Evolutionary conservation across 371 early-diverging fungal species (phyloP).

Genomic region (Mycotypha africana): DNA sequence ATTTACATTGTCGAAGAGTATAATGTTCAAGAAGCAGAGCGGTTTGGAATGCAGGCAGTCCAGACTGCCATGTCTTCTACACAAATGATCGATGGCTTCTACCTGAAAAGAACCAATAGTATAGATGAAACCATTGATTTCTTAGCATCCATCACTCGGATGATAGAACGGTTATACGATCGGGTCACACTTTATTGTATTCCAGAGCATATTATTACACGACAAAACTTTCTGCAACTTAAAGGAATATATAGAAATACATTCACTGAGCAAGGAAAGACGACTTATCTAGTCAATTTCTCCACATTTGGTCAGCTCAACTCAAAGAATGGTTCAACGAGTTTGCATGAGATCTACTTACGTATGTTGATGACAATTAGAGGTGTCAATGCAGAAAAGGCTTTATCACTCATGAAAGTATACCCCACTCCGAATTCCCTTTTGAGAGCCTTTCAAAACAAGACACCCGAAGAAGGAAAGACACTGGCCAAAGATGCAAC

Average conservation of each 20-base stretch:
- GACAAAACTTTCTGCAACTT: constrained; percentile 44
- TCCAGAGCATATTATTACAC: constrained; percentile 50
- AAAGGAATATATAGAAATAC: constrained; percentile 22
- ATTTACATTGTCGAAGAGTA: constrained; percentile 86
- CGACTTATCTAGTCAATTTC: constrained; percentile 49
- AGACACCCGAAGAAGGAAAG: constrained; percentile 21
- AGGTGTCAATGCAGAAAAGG: constrained; percentile 83
- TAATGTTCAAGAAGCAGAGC: constrained; percentile 36
- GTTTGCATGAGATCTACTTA: constrained; percentile 67
- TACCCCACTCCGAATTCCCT: constrained; percentile 67
- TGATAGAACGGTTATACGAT: constrained; percentile 43
- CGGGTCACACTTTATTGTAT: constrained; percentile 48
- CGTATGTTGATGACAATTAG: constrained; percentile 78
- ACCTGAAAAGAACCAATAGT: constrained; percentile 63
- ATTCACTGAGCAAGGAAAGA: neutral
- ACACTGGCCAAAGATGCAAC: constrained; percentile 32
- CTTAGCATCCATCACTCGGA: constrained; percentile 54
- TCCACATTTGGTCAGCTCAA: constrained; percentile 57
- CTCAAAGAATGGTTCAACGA: constrained; percentile 61
- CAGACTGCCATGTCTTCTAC: constrained; percentile 64
- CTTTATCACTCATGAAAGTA: constrained; percentile 54
- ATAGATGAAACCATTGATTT: constrained; percentile 78
- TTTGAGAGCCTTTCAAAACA: constrained; percentile 34
- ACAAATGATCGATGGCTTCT: constrained; percentile 68
- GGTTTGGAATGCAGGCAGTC: constrained; percentile 55